A percentile compares a stretch with the other conserved stretches of the same genome.
phyloP scores from a whole-genome alignment of 495 filamentous ascomycete species.

The Penicillium maclennaniae region DNA sequence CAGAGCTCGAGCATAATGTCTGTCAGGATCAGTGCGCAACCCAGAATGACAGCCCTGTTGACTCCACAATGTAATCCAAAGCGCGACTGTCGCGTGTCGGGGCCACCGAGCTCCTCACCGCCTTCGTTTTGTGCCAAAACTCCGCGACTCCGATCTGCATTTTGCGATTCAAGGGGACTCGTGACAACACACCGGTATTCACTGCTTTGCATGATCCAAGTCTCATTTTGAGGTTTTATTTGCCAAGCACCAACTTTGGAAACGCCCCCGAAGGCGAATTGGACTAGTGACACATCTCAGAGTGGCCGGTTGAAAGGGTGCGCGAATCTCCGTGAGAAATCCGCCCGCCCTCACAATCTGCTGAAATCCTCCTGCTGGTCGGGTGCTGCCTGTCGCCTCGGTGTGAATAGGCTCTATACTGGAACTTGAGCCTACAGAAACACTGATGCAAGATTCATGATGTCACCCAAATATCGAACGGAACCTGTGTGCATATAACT shows the following conservation, averaged over 20 bases:
- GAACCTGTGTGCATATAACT: slow-evolving; percentile 20
- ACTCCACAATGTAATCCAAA: background rate
- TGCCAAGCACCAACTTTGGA: background rate
- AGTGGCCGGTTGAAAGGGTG: slow-evolving; percentile 7
- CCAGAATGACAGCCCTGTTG: no score
- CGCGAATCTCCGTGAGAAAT: slow-evolving; percentile 10
- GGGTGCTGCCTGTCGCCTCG: slow-evolving; percentile 1
- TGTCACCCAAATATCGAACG: slow-evolving; percentile 19
- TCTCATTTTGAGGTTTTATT: slow-evolving; percentile 1
- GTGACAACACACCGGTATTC: background rate
- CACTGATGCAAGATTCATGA: slow-evolving; percentile 22
- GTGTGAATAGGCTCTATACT: background rate
- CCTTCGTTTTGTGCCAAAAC: slow-evolving; percentile 19
- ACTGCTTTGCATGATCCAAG: slow-evolving; percentile 7
- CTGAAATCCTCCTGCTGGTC: background rate
- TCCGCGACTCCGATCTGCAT: slow-evolving; percentile 23
- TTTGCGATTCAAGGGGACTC: slow-evolving; percentile 14
- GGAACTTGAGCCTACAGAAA: background rate
- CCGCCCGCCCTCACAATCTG: slow-evolving; percentile 2
- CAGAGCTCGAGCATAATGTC: no score
- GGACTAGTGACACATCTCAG: background rate
- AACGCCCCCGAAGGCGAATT: background rate
- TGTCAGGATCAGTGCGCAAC: no score
- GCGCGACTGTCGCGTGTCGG: slow-evolving; percentile 5
- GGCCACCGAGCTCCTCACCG: slow-evolving; percentile 11